A percentile compares a stretch with the other conserved stretches of the same genome.
phyloP scores from a whole-genome alignment of 1,284 basidiomycete species.

The Papiliotrema flavescens region DNA sequence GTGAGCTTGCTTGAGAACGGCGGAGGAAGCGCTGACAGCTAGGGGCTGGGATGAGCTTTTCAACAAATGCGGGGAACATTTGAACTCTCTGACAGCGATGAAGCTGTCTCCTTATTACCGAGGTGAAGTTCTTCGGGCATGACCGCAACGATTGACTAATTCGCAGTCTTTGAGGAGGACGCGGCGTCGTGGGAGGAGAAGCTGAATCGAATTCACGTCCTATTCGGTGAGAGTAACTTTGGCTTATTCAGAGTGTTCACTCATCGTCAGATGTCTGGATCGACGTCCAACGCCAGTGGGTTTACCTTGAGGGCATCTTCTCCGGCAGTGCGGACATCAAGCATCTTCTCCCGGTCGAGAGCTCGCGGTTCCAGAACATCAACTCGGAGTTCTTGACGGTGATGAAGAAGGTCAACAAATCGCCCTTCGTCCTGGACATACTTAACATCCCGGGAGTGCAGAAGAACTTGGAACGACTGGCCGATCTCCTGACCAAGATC shows the following conservation, averaged over 20 bases:
- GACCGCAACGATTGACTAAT: no score
- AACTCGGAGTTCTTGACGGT: conserved; percentile 96
- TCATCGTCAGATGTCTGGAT: conserved; percentile 82
- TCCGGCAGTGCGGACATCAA: conserved; percentile 98
- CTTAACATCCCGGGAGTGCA: conserved; percentile 95
- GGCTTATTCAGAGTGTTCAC: not conserved
- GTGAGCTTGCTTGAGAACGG: conserved; percentile 48
- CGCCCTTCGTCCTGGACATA: conserved; percentile 94
- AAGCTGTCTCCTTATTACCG: conserved; percentile 96
- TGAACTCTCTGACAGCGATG: conserved; percentile 96
- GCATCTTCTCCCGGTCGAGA: conserved; percentile 95
- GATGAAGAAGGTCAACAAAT: conserved; percentile 99
- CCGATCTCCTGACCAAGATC: conserved; percentile 94
- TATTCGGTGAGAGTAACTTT: conserved; percentile 66
- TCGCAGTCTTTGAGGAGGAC: conserved; percentile 84
- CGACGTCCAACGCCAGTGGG: conserved; percentile 99
- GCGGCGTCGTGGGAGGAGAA: conserved; percentile 92
- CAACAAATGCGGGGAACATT: conserved; percentile 91
- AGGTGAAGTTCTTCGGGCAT: conserved; percentile 53
- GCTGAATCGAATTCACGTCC: conserved; percentile 87
- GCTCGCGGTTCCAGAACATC: conserved; percentile 95
- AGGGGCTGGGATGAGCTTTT: conserved; percentile 98
- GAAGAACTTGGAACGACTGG: conserved; percentile 93
- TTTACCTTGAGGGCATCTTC: conserved; percentile 98
- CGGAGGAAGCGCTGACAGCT: conserved; percentile 6